Evolutionary conservation across 1,284 basidiomycete genomes (phyloP).

Genomic region (Apiotrichum domesticum): DNA sequence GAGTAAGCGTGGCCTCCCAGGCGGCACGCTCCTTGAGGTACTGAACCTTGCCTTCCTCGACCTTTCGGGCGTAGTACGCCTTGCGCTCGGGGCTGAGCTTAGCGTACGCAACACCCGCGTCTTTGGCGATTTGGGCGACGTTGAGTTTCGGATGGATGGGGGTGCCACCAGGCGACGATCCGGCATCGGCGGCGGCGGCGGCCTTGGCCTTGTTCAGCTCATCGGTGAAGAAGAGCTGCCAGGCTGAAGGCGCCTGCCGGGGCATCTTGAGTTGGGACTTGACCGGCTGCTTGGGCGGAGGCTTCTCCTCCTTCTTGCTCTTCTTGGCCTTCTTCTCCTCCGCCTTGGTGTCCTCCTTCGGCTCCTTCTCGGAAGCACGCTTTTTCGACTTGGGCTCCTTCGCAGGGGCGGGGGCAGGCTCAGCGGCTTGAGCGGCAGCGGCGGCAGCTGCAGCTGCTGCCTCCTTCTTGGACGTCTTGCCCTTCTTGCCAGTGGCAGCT

Average conservation of each 20-base stretch:
- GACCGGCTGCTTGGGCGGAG: constrained; percentile 39
- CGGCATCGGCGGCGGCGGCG: constrained; percentile 47
- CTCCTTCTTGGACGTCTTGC: not conserved
- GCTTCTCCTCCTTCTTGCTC: constrained; percentile 30
- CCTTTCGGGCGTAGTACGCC: constrained; percentile 76
- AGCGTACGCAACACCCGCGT: constrained; percentile 86
- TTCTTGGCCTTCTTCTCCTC: constrained; percentile 38
- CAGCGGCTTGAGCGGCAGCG: constrained; percentile 6
- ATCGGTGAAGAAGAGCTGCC: constrained; percentile 96
- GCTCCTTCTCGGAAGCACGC: constrained; percentile 21
- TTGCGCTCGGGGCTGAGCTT: constrained; percentile 71
- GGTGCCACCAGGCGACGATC: constrained; percentile 57
- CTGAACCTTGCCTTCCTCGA: constrained; percentile 73
- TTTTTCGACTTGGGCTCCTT: constrained; percentile 29
- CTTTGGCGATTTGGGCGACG: constrained; percentile 91
- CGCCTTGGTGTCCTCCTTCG: constrained; percentile 24
- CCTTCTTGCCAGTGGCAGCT: not conserved
- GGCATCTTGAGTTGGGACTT: constrained; percentile 67
- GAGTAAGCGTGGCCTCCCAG: constrained; percentile 84
- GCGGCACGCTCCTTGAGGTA: constrained; percentile 70
- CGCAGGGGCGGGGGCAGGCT: constrained; percentile 1
- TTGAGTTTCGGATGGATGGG: constrained; percentile 65
- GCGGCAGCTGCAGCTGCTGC: constrained; percentile 3
- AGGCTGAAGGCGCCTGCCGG: constrained; percentile 87
- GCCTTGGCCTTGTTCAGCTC: constrained; percentile 87